Evolutionary conservation across 371 early-diverging fungal genomes (phyloP), one percentile per base, ranked within the genome.

Genomic region (Chytridium lagenaria): DNA sequence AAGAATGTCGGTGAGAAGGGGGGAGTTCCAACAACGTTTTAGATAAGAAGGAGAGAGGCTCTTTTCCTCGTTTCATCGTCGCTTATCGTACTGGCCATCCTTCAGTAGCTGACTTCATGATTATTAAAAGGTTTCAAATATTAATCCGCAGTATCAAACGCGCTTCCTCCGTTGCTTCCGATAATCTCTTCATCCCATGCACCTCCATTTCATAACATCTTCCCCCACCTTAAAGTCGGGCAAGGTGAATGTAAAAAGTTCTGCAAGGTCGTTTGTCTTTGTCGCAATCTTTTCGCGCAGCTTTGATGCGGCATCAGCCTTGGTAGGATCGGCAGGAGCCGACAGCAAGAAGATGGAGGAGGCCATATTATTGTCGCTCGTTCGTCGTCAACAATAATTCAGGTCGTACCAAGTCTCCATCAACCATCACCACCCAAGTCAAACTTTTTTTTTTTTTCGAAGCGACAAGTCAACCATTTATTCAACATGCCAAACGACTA

Each of bases 201-300:
- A 12, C 44, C 44, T 44, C 44, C 19, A 7, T 44, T 44, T 7
- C 44, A 44, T 7, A 19, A 1, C n/a, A n/a, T n/a, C n/a, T n/a
- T n/a, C n/a, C 22, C 49, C 30, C 68, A 89, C 91, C 85, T 91
- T 92, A 79, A 93, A 90, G 68, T 90, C 89, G 26, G 93, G 93
- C 65, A 93, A 79, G 64, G 79, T 72, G 75, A 93, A 88, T 38
- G 88, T 87, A 67, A 84, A 84, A 33, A 92, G 79, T 64, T 92
- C 93, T 34, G 90, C 86, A 59, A 83, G 81, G 44, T 82, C 83
- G 36, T 44, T 50, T 61, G 38, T 31, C 65, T 71, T 70, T 1
- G 78, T 77, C 5, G 82, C 77, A 44, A 85, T 71, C 71, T 80
- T 79, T 34, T 84, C 86, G 76, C 78, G 79, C 31, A 84, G 78